Evolutionary conservation across 2,329 filamentous ascomycete species (phyloP).

Genomic region (Magnaporthiopsis rhizophila): DNA sequence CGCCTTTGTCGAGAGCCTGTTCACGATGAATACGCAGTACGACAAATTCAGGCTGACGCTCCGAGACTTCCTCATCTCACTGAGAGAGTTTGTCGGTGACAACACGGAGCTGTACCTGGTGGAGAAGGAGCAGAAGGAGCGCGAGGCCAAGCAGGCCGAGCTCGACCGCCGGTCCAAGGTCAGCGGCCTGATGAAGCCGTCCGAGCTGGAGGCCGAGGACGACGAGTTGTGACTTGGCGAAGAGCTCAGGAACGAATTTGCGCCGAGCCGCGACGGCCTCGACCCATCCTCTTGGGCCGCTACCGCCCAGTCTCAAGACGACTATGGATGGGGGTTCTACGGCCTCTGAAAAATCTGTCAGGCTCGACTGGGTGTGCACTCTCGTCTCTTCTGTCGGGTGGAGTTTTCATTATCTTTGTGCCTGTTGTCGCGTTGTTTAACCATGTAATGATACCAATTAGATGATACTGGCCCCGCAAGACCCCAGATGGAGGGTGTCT

Average conservation of each 20-base stretch:
- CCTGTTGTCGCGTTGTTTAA: conserved; percentile 1
- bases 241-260: conserved; percentile 57
- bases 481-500: not conserved
- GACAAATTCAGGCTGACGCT: conserved; percentile 93
- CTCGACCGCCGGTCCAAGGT: conserved; percentile 91
- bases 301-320: conserved; percentile 26
- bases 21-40: conserved; percentile 79
- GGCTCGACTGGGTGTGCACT: not conserved
- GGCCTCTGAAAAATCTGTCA: conserved; percentile 35
- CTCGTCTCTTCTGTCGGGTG: not conserved
- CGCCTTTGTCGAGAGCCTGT: conserved; percentile 82
- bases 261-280: conserved; percentile 26
- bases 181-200: conserved; percentile 90
- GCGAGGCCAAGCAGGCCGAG: conserved; percentile 78
- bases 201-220: conserved; percentile 84
- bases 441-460: conserved; percentile 7
- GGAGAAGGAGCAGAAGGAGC: conserved; percentile 87
- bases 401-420: conserved; percentile 4
- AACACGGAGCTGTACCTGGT: conserved; percentile 90
- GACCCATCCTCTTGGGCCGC: conserved; percentile 1
- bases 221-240: conserved; percentile 80
- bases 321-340: conserved; percentile 58
- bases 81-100: conserved; percentile 95
- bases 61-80: conserved; percentile 91
- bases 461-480: conserved; percentile 6